phyloP scores from a whole-genome alignment of 345 rosid genomes.

The Ricinus communis region DNA sequence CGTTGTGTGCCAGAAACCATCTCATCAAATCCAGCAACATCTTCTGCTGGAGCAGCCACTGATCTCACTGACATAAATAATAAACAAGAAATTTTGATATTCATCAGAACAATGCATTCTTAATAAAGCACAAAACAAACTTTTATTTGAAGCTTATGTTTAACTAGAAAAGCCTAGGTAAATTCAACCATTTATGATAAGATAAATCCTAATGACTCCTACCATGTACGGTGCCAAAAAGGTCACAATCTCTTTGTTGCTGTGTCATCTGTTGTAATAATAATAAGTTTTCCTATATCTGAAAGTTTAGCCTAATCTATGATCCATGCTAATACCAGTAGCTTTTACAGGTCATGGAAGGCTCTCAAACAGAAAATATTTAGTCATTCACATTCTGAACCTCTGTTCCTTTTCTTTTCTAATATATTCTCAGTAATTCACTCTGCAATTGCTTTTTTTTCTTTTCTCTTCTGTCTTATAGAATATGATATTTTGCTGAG shows the following conservation, averaged over 20 bases:
- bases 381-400: not conserved
- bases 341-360: not conserved
- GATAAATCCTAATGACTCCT: not conserved
- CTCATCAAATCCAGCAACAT: constrained; percentile 72
- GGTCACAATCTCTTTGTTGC: not conserved
- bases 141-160: not conserved
- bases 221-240: not conserved
- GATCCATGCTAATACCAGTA: not conserved
- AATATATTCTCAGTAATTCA: not conserved
- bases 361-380: not conserved
- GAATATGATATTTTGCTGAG: too few species aligned
- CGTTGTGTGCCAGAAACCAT: constrained; percentile 79
- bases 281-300: not conserved
- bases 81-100: not conserved
- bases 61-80: constrained; percentile 60
- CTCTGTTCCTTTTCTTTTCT: not conserved
- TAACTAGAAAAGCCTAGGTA: not conserved
- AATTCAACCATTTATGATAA: not conserved
- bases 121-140: not conserved
- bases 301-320: not conserved
- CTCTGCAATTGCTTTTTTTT: too few species aligned
- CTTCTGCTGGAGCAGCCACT: constrained; percentile 79
- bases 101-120: not conserved
- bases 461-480: too few species aligned
- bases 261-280: not conserved